Base-by-base conservation (phyloP, 805 yeast species). In the Peterozyma xylosa region DNA sequence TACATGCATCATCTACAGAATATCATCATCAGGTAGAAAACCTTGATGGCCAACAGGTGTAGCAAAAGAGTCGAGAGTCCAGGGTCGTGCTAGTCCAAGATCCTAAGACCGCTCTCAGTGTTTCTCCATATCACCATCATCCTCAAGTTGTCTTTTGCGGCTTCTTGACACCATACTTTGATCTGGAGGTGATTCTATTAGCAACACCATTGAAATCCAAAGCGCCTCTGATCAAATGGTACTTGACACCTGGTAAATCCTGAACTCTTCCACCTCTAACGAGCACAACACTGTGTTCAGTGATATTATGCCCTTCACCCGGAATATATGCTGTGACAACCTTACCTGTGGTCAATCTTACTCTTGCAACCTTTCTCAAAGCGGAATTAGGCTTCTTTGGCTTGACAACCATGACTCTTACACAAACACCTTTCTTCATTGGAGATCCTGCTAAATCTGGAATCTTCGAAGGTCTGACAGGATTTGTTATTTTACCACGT, bases 351-450 rank as follows among this genome's bases (percentile, higher is more conserved):
- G 95, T 77, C 48, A 93, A 73, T 65, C 96, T 78, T 17, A 93
- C 98, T 70, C 98, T 84, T 50, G 95, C 89, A 39, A 95, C 96
- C 64, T 93, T 93, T 68, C 99, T 78, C 67, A 90, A 91, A 15
- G 99, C 97, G 37, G 98, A 91, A 70, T 93, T 93, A 33, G 99
- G 99, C 63, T 93, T 93, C 71, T 93, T 93, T 38, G 99, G 99
- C 64, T 93, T 93, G 53, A 90, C 73, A 43, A 90, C 87, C 93
- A 91, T 86, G 30, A 93, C 96, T 61, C 96, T 77, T 41, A 90
- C 69, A 10, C 93, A 95, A 5, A 93, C 98, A 34, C 97, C 99
- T 53, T 90, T 89, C 53, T 81, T 80, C 55, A 89, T 84, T 1
- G 99, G 99, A 52, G 82, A 77, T n/a, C 63, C 62, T 5, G 82